Evolutionary conservation across 208 protist species (phyloP).

Genomic region (Trypanosoma grayi): DNA sequence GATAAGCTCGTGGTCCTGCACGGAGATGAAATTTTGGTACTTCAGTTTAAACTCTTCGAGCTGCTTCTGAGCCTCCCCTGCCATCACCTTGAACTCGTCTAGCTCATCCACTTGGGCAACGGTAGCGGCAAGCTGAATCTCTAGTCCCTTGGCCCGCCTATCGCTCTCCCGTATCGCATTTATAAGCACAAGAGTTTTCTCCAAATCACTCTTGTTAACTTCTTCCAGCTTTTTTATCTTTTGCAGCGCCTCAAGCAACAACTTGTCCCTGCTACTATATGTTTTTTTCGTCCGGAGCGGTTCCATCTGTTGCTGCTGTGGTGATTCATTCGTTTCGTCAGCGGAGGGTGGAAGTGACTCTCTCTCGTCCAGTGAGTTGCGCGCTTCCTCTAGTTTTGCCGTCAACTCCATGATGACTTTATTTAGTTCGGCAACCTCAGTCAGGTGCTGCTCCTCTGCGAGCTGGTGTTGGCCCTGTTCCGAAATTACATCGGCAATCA

Average conservation of each 20-base stretch:
- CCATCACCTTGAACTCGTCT: slow-evolving; percentile 74
- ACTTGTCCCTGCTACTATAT: slow-evolving; percentile 30
- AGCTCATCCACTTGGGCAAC: slow-evolving; percentile 62
- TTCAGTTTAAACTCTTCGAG: slow-evolving; percentile 65
- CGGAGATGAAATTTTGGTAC: slow-evolving; percentile 64
- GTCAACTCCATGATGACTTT: slow-evolving; percentile 34
- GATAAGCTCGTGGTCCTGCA: slow-evolving; percentile 62
- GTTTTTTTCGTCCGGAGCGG: slow-evolving; percentile 12
- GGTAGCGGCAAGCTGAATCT: slow-evolving; percentile 39
- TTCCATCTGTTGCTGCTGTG: neutral
- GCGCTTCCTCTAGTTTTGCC: slow-evolving; percentile 30
- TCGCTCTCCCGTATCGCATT: slow-evolving; percentile 75
- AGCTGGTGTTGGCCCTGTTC: slow-evolving; percentile 18
- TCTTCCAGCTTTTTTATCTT: slow-evolving; percentile 47
- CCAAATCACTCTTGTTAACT: slow-evolving; percentile 54
- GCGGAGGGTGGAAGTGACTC: neutral
- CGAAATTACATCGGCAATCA: slow-evolving; percentile 49
- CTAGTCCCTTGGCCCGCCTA: slow-evolving; percentile 59
- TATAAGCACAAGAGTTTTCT: slow-evolving; percentile 80
- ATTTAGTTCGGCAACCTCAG: slow-evolving; percentile 31
- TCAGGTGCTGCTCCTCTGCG: slow-evolving; percentile 20
- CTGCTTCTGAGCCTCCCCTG: slow-evolving; percentile 73
- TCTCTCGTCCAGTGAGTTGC: slow-evolving; percentile 21
- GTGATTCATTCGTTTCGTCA: neutral
- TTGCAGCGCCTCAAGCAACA: slow-evolving; percentile 34